Conservation (phyloP, 1,139 yeast species). For the Kazachstania sp. region DNA sequence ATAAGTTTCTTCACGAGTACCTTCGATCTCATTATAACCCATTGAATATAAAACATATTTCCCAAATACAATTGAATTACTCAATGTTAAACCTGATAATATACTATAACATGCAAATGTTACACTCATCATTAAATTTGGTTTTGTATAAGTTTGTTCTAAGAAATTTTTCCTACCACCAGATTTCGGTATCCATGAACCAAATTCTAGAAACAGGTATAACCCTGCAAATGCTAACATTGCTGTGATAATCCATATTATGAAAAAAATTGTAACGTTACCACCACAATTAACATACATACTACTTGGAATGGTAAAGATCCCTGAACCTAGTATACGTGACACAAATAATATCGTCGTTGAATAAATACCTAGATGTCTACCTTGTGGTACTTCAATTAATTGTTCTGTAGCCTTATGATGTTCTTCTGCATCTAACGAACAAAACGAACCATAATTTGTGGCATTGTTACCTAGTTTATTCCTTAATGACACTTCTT, state of each 20-base stretch:
- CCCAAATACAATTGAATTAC: slow-evolving; percentile 64
- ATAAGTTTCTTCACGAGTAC: slow-evolving; percentile 22
- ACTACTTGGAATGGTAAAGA: slow-evolving; percentile 62
- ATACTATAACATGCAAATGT: slow-evolving; percentile 50
- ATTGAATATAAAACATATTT: slow-evolving; percentile 50
- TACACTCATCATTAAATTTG: slow-evolving; percentile 52
- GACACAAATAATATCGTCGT: slow-evolving; percentile 57
- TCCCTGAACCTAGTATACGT: slow-evolving; percentile 70
- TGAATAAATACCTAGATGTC: slow-evolving; percentile 62
- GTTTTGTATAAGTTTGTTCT: slow-evolving; percentile 55
- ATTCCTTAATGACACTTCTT: not conserved
- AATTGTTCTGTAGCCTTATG: slow-evolving; percentile 16
- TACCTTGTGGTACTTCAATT: slow-evolving; percentile 59
- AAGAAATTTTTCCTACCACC: slow-evolving; percentile 70
- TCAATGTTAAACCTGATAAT: slow-evolving; percentile 54
- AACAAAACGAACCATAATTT: slow-evolving; percentile 8
- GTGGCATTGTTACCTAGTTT: not conserved
- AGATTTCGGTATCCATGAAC: slow-evolving; percentile 59
- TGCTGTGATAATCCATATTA: slow-evolving; percentile 57
- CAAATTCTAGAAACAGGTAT: slow-evolving; percentile 57
- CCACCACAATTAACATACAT: slow-evolving; percentile 63
- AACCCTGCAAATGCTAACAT: slow-evolving; percentile 57
- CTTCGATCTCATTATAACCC: slow-evolving; percentile 35
- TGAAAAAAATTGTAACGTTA: slow-evolving; percentile 48
- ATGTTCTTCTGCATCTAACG: slow-evolving; percentile 7